A percentile compares a stretch with the other conserved stretches of the same genome.
Evolutionary conservation across 108 stramenopile species (phyloP).

Genomic region (Aureococcus anophagefferens): DNA sequence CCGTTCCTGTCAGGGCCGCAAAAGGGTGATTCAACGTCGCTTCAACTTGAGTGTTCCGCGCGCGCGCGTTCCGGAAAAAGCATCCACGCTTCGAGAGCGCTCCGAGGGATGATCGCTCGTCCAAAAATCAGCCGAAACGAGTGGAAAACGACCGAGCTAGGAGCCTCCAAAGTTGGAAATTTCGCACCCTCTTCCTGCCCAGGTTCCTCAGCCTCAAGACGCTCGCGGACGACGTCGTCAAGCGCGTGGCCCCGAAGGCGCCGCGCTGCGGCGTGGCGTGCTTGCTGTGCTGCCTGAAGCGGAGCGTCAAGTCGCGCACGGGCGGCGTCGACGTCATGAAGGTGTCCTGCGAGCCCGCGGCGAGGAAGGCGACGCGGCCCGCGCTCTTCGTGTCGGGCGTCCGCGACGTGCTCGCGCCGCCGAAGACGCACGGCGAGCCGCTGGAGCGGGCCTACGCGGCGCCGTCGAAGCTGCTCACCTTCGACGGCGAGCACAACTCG

Average conservation of each 20-base stretch:
- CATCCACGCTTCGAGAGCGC: too few species aligned
- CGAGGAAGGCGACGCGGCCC: neutral
- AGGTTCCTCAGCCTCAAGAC: slow-evolving; percentile 20
- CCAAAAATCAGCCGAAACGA: too few species aligned
- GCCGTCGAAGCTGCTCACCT: neutral
- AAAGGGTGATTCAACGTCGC: too few species aligned
- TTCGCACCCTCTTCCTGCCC: too few species aligned
- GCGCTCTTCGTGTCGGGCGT: slow-evolving; percentile 38
- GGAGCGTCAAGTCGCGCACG: neutral
- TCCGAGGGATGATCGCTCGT: too few species aligned
- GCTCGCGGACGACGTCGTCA: slow-evolving; percentile 13
- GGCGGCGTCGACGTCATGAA: neutral
- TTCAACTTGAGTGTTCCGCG: too few species aligned
- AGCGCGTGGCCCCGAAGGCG: neutral
- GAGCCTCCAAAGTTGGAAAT: too few species aligned
- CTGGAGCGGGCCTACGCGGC: neutral
- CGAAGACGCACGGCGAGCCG: slow-evolving; percentile 20
- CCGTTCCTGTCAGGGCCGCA: too few species aligned
- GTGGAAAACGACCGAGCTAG: too few species aligned
- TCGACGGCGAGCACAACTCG: slow-evolving; percentile 1
- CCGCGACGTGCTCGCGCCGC: slow-evolving; percentile 36
- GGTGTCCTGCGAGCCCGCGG: neutral
- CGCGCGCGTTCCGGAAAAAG: too few species aligned
- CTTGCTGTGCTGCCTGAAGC: neutral
- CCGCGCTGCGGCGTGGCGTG: neutral